phyloP scores from a whole-genome alignment of 768 basidiomycete species.

The Amanita rimosa region DNA sequence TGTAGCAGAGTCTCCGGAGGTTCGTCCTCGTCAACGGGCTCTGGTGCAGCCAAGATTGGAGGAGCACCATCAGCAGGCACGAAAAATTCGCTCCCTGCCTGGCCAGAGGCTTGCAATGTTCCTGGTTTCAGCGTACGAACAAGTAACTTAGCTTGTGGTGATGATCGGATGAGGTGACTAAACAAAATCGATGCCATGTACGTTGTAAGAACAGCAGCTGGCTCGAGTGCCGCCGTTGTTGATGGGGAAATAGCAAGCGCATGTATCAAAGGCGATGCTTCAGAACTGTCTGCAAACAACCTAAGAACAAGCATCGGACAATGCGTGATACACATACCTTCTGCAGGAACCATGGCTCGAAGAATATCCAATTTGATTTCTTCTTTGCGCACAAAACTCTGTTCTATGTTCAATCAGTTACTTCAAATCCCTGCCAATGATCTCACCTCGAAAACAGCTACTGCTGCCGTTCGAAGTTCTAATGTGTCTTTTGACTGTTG shows the following conservation, averaged over 20 bases:
- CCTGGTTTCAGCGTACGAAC: slow-evolving; percentile 57
- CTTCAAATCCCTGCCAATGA: background rate
- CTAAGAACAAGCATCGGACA: background rate
- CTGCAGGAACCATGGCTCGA: slow-evolving; percentile 58
- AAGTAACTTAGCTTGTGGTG: slow-evolving; percentile 48
- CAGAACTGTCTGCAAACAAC: slow-evolving; percentile 16
- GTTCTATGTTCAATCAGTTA: slow-evolving; percentile 6
- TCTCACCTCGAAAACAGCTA: slow-evolving; percentile 72
- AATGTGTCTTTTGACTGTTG: slow-evolving; percentile 55
- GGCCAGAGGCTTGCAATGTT: slow-evolving; percentile 14
- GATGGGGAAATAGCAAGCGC: slow-evolving; percentile 55
- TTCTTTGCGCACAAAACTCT: slow-evolving; percentile 73
- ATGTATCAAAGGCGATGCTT: slow-evolving; percentile 50
- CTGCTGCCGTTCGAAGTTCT: slow-evolving; percentile 67
- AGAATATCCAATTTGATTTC: slow-evolving; percentile 60
- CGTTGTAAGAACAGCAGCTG: slow-evolving; percentile 46
- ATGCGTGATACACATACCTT: slow-evolving; percentile 20
- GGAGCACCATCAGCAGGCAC: slow-evolving; percentile 62
- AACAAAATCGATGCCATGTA: slow-evolving; percentile 75
- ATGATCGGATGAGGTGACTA: slow-evolving; percentile 63
- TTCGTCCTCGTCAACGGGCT: slow-evolving; percentile 44
- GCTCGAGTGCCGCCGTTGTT: slow-evolving; percentile 38
- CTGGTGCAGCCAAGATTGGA: slow-evolving; percentile 19
- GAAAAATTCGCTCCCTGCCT: slow-evolving; percentile 42
- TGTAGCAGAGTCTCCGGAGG: slow-evolving; percentile 67